Percentiles rank a stretch among this genome's conserved stretches.
Evolutionary conservation across 2,329 filamentous ascomycete genomes (phyloP).

Genomic region (Raffaelea albimanens): DNA sequence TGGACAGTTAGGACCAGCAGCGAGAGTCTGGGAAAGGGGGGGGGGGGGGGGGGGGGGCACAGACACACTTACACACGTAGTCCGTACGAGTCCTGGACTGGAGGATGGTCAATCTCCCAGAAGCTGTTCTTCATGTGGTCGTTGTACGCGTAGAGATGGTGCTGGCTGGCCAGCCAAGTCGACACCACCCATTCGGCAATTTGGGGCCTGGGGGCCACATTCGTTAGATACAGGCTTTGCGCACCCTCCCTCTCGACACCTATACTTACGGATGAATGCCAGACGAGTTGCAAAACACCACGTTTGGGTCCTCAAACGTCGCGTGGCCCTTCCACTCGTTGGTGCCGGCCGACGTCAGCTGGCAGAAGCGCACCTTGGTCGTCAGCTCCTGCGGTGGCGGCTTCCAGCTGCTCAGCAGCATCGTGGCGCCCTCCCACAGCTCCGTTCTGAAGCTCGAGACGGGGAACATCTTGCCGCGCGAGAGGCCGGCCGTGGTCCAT

Average conservation of each 20-base stretch:
- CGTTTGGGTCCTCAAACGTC: conserved; percentile 22
- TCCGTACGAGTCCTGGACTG: conserved; percentile 1
- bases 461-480: neutral
- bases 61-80: neutral
- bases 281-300: conserved; percentile 29
- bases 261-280: conserved; percentile 24
- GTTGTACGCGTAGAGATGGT: conserved; percentile 6
- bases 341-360: conserved; percentile 31
- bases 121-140: neutral
- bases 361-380: conserved; percentile 29
- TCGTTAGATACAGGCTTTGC: neutral
- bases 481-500: conserved; percentile 15
- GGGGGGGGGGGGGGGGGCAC: neutral
- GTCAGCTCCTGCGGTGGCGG: conserved; percentile 19
- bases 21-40: neutral
- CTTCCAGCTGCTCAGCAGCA: conserved; percentile 21
- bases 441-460: conserved; percentile 18
- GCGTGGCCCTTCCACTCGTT: conserved; percentile 28
- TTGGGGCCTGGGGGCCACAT: conserved; percentile 22
- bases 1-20: neutral
- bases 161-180: conserved; percentile 15
- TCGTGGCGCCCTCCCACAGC: conserved; percentile 28
- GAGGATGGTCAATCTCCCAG: neutral
- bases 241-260: neutral
- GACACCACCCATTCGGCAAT: conserved; percentile 20